Evolutionary conservation across 139 green algal species (phyloP).

Genomic region (Picochlorum costavermella): DNA sequence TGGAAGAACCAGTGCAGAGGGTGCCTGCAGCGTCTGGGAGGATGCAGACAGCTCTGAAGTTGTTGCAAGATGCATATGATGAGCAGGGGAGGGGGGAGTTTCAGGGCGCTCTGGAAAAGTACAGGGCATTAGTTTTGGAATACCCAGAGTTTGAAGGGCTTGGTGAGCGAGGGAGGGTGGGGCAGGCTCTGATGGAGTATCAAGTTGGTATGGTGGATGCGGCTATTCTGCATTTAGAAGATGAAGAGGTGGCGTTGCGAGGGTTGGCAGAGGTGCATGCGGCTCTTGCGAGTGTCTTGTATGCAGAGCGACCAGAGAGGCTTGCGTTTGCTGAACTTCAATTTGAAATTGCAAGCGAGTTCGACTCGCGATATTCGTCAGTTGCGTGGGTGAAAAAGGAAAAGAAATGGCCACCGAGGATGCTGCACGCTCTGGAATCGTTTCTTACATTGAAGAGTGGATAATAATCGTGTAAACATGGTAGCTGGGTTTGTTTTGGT

Average conservation of each 20-base stretch:
- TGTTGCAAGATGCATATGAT: constrained; percentile 1
- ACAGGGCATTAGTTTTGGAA: not conserved
- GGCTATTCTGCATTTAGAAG: constrained; percentile 48
- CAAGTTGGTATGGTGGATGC: constrained; percentile 34
- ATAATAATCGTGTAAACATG: no score
- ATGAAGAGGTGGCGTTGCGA: constrained; percentile 39
- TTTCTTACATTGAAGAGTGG: constrained; percentile 26
- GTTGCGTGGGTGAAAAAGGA: constrained; percentile 38
- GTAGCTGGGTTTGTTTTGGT: no score
- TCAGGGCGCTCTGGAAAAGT: not conserved
- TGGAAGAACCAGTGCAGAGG: not conserved
- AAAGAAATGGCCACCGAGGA: constrained; percentile 51
- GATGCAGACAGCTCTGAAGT: not conserved
- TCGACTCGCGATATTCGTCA: constrained; percentile 47
- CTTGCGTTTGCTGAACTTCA: constrained; percentile 44
- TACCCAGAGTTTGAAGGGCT: constrained; percentile 45
- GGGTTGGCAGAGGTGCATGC: constrained; percentile 57
- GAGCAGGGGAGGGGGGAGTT: constrained; percentile 1
- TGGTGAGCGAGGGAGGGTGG: constrained; percentile 44
- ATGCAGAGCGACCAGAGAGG: constrained; percentile 30
- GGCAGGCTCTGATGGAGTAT: constrained; percentile 52
- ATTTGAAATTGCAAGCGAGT: constrained; percentile 50
- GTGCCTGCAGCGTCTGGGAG: not conserved
- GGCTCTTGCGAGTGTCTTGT: constrained; percentile 55
- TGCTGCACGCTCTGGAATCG: constrained; percentile 41